Percentiles rank a stretch among this genome's conserved stretches.
Conservation (phyloP, 2,329 filamentous ascomycete species). For the Ascomycota sp. region DNA sequence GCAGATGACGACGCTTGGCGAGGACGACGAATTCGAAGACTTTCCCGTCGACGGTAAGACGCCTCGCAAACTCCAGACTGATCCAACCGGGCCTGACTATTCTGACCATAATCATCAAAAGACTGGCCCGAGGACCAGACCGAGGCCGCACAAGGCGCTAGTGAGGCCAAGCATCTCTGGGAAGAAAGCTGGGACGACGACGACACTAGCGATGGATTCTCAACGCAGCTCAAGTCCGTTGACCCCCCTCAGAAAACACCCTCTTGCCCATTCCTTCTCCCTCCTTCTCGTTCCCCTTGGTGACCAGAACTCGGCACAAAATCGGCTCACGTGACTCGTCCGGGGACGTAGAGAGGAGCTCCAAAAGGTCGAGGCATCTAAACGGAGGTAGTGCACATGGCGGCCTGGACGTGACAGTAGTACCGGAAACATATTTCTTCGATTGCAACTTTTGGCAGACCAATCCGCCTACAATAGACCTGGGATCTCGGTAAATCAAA, state of each 20-base stretch:
- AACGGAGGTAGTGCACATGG: constrained; percentile 29
- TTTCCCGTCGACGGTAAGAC: constrained; percentile 80
- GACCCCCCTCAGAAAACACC: neutral
- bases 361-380: constrained; percentile 73
- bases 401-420: neutral
- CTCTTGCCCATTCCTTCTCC: neutral
- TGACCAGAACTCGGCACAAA: too few relatives aligned
- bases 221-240: constrained; percentile 71
- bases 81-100: too few relatives aligned
- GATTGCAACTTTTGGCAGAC: too few relatives aligned
- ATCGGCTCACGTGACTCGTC: too few relatives aligned
- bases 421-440: too few relatives aligned
- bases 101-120: too few relatives aligned
- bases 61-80: neutral
- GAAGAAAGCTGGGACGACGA: constrained; percentile 99
- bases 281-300: neutral
- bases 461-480: too few relatives aligned
- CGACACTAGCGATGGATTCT: constrained; percentile 92
- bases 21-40: constrained; percentile 98
- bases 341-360: constrained; percentile 51
- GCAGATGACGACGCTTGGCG: constrained; percentile 38
- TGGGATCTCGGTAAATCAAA: too few relatives aligned
- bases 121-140: constrained; percentile 90
- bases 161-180: constrained; percentile 66
- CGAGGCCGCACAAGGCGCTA: constrained; percentile 51